Evolutionary conservation across 192 early-diverging fungal species (phyloP).

Genomic region (Coemansia pectinata): DNA sequence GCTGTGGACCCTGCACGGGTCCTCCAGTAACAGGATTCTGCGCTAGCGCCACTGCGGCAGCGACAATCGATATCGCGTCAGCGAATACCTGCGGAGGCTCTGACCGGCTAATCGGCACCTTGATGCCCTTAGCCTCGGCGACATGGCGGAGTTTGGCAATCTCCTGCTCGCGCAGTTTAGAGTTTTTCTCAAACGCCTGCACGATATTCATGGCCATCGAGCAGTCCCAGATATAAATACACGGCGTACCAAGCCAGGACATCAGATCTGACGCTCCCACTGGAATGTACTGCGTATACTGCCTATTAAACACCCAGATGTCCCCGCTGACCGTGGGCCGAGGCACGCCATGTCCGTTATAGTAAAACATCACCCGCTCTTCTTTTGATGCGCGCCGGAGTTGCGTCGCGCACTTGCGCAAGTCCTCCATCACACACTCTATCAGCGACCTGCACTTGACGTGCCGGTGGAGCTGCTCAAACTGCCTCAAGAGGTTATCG

Average conservation of each 20-base stretch:
- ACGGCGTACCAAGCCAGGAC: constrained; percentile 92
- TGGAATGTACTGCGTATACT: constrained; percentile 98
- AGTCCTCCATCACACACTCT: constrained; percentile 92
- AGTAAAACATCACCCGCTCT: constrained; percentile 94
- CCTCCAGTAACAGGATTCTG: not conserved
- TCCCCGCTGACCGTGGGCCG: constrained; percentile 92
- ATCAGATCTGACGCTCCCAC: constrained; percentile 89
- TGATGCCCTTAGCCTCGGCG: constrained; percentile 38
- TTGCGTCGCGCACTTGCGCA: constrained; percentile 83
- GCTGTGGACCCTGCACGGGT: not conserved
- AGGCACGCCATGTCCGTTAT: constrained; percentile 98
- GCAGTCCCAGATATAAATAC: constrained; percentile 97
- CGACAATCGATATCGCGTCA: constrained; percentile 21
- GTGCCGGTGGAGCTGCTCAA: constrained; percentile 85
- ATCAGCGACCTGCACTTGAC: constrained; percentile 79
- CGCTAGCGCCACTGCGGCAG: constrained; percentile 22
- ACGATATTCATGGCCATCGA: constrained; percentile 90
- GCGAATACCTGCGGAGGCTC: not conserved
- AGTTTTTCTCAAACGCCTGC: constrained; percentile 84
- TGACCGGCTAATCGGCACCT: constrained; percentile 22
- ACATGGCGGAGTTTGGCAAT: constrained; percentile 43
- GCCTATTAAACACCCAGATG: constrained; percentile 98
- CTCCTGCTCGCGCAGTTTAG: constrained; percentile 82
- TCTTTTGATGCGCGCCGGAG: constrained; percentile 86
- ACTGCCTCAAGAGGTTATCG: constrained; percentile 88